Conservation (phyloP, 306 rosid species). For the Cicer chorassanicum region DNA sequence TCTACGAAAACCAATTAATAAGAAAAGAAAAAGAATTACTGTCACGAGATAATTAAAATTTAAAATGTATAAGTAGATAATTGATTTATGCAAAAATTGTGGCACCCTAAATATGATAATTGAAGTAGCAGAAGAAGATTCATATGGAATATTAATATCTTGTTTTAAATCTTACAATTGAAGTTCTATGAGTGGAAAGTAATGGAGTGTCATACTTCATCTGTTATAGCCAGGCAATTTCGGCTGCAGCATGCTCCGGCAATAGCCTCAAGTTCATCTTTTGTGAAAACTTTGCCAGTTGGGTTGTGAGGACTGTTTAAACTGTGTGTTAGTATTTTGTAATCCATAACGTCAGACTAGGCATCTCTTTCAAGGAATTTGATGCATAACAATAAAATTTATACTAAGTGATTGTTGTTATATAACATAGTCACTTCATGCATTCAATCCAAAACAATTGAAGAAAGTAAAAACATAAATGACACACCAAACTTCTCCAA, state of each 20-base stretch:
- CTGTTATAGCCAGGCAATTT: conserved; percentile 78
- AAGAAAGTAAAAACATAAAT: conserved; percentile 27
- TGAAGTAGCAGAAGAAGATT: conserved; percentile 14
- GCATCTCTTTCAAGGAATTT: conserved; percentile 35
- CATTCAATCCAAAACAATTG: background rate
- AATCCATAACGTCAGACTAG: conserved; percentile 39
- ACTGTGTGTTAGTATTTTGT: conserved; percentile 47
- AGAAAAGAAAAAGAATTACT: background rate
- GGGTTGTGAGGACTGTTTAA: conserved; percentile 90
- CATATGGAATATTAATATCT: conserved; percentile 30
- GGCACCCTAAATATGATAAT: conserved; percentile 4
- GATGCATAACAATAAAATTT: background rate
- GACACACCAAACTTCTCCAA: conserved; percentile 19
- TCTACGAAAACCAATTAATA: background rate
- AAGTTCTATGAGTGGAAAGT: conserved; percentile 36
- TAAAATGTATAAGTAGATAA: conserved; percentile 2
- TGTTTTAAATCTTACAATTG: conserved; percentile 15
- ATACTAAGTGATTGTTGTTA: background rate
- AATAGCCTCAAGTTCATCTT: conserved; percentile 77
- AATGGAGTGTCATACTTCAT: conserved; percentile 68
- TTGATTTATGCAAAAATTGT: background rate
- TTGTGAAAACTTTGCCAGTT: conserved; percentile 87
- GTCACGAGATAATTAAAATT: background rate
- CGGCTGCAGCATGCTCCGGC: conserved; percentile 67
- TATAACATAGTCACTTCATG: conserved; percentile 5